A percentile compares a stretch with the other conserved stretches of the same genome.
Conservation (phyloP, 2,329 filamentous ascomycete genomes). For the Lachnellula occidentalis region DNA sequence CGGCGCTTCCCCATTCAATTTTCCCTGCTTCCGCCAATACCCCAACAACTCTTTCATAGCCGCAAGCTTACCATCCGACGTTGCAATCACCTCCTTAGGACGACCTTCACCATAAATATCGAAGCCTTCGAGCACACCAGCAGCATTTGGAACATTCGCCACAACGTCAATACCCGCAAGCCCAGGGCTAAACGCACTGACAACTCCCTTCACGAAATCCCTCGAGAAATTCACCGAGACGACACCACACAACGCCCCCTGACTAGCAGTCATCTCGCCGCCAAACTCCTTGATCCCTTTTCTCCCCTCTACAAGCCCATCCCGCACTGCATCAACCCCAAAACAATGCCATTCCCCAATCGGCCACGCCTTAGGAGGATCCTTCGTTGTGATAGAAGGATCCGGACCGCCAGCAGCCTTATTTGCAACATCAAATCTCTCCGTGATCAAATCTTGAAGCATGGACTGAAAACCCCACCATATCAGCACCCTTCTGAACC, state of each 20-base stretch:
- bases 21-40: constrained; percentile 1
- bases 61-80: constrained; percentile 23
- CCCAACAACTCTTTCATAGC: constrained; percentile 18
- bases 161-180: constrained; percentile 10
- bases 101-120: neutral
- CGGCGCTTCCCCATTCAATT: neutral
- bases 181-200: constrained; percentile 7
- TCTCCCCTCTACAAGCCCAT: constrained; percentile 20
- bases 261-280: neutral
- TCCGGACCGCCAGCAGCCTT: no score
- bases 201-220: constrained; percentile 22
- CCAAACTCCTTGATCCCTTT: neutral
- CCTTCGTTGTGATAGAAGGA: no score
- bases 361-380: no score
- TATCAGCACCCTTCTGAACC: no score
- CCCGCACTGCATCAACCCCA: constrained; percentile 15
- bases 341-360: neutral
- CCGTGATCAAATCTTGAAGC: no score
- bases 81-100: constrained; percentile 9
- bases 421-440: no score
- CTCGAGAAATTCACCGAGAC: constrained; percentile 25
- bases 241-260: constrained; percentile 17
- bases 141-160: constrained; percentile 17
- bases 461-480: no score
- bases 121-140: constrained; percentile 16